Conservation (phyloP, 169 alveolate species). For the Plasmodium gonderi region DNA sequence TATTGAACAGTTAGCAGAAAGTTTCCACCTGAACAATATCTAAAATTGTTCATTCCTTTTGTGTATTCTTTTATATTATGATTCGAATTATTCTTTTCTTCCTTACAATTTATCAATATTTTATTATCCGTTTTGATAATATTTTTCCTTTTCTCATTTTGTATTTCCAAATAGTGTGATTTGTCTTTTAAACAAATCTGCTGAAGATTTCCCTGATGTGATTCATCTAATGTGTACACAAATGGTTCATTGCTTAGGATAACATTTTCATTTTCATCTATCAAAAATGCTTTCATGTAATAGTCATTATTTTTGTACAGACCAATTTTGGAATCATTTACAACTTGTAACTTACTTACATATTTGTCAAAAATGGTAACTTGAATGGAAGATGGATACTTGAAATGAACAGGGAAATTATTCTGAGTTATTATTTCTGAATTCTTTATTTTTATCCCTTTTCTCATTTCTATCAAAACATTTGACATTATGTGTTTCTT, state of each 20-base stretch:
- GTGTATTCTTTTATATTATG: neutral
- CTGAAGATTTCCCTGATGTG: neutral
- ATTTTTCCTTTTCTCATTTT: constrained; percentile 3
- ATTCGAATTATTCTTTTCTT: neutral
- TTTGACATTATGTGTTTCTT: neutral
- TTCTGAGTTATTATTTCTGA: neutral
- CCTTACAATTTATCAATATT: constrained; percentile 6
- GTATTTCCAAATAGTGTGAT: constrained; percentile 17
- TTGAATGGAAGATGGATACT: constrained; percentile 64
- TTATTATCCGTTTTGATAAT: constrained; percentile 19
- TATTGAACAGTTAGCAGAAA: constrained; percentile 12
- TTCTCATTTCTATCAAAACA: constrained; percentile 27
- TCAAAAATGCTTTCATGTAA: constrained; percentile 42
- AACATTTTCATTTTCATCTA: constrained; percentile 51
- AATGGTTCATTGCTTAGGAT: constrained; percentile 48
- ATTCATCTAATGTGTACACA: constrained; percentile 9
- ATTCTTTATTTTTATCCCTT: neutral
- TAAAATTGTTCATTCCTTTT: neutral
- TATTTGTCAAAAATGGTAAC: constrained; percentile 22
- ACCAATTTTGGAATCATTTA: neutral
- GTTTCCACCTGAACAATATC: neutral
- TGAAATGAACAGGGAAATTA: constrained; percentile 48
- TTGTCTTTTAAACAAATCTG: constrained; percentile 20
- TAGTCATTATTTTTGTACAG: constrained; percentile 31
- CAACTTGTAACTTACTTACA: neutral